Base-by-base conservation (phyloP, 352 stramenopile genomes). In the Plasmopara viticola region DNA sequence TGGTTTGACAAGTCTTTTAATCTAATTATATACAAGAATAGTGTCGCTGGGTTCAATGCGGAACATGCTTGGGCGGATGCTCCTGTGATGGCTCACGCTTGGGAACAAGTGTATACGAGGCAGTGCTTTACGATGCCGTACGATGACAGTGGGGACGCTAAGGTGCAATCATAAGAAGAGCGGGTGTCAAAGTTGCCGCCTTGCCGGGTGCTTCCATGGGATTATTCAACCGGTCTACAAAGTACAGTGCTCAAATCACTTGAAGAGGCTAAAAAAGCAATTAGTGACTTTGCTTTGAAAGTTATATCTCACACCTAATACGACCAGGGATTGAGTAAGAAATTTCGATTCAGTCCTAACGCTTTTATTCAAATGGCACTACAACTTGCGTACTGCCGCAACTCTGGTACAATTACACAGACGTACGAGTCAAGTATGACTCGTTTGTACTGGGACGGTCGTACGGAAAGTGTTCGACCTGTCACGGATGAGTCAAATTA, bases 1-100 rank as follows among this genome's bases (percentile, higher is more conserved):
- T 98, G 90, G 89, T 99, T 98, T 58, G 96, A 99, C 71, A 99
- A 99, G 74, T 95, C 84, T 6, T 94, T 98, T 53, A 96, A 97
- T 66, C 48, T 99, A 4, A 82, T 98, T 31, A 82, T 97, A 30
- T 97, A 95, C 58, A 85, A 87, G 35, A 98, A 98, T 71, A 95
- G 91, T 15, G 91, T 97, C 29, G 80, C 79, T 44, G 96, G 93
- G 14, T 82, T 98, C 56, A 86, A 97, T 46, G 93, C 88, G 1
- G 95, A 99, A 66, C 96, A 99, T 66, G 84, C 91, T 14, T 96
- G 87, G 87, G 87, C 87, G 3, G 87, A 96, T 46, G 87, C 87
- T 9, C 86, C 84, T 0, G 86, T 90, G 28, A 84, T 96, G 51
- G 86, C 85, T 6, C 87, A 96, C 42, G 70, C 74, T 0, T 95